These are phyloP conservation scores for Herpetospermum pedunculosum DNA, from an alignment of 306 rosid genomes.

Conservation along the genomic window DNA sequence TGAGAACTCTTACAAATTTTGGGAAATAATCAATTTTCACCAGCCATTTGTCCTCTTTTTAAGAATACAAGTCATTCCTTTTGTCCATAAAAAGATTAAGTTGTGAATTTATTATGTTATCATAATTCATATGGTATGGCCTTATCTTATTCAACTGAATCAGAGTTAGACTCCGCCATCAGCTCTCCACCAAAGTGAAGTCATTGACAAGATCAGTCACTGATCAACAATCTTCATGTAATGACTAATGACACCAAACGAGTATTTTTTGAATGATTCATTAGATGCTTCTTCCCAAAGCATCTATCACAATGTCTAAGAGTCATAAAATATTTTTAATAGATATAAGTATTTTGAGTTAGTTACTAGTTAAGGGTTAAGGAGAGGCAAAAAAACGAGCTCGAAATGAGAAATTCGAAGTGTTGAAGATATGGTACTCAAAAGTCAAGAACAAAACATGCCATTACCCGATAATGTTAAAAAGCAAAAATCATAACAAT, in stretches of 20 bases:
- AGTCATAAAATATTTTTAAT: not conserved
- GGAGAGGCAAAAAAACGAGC: not conserved
- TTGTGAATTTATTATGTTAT: too few relatives aligned
- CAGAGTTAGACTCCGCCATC: not conserved
- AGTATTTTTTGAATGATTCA: not conserved
- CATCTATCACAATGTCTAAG: not conserved
- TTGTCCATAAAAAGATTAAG: too few relatives aligned
- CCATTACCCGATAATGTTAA: not conserved
- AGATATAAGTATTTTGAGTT: not conserved
- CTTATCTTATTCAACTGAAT: too few relatives aligned
- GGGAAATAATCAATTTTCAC: too few relatives aligned
- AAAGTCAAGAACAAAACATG: not conserved
- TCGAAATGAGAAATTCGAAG: not conserved
- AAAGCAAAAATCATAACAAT: constrained; percentile 1
- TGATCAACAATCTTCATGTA: not conserved
- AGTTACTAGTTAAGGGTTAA: not conserved
- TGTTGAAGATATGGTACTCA: not conserved
- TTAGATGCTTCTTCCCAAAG: not conserved
- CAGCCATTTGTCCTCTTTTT: too few relatives aligned
- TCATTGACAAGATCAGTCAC: not conserved
- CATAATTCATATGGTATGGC: too few relatives aligned
- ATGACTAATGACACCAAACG: not conserved
- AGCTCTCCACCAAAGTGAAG: not conserved
- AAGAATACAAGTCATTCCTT: too few relatives aligned
- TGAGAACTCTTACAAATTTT: not conserved